Base-by-base conservation (phyloP, 257 asterid species). In the Hygrophila difformis region DNA sequence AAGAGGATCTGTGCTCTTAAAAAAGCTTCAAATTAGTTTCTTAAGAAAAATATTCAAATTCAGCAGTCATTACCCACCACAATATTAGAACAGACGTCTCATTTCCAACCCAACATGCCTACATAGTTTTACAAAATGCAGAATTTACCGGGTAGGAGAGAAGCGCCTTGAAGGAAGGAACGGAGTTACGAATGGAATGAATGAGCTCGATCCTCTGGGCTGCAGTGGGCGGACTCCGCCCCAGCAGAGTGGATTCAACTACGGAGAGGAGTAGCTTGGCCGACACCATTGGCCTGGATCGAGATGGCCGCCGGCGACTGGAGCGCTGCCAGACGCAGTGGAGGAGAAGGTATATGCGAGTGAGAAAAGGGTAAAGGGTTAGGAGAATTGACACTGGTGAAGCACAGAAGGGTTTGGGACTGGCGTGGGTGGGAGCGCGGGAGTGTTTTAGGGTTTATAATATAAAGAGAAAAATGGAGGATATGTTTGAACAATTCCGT, bases 121-220 rank as follows among this genome's bases (percentile, higher is more conserved):
- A 9, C 46, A 40, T 38, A 2, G 28, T 13, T 4, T n/a, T 5
- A 4, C 20, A 9, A 38, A 38, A 39, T 8, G 19, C 6, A 23
- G 22, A 47, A 33, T n/a, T 6, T 76, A 88, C 95, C 52, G 84
- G 80, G 64, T 70, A 88, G 47, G 87, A 71, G 54, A 88, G 81
- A 26, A 84, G 81, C 23, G 82, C 45, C 17, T 69, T 78, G 62
- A 85, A 71, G 54, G 86, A 63, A 13, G 91, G 81, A 24, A 75
- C 78, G 26, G 80, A 77, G 28, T 56, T 69, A 43, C 94, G 96
- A 66, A 89, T 53, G 68, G 93, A 83, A 63, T 79, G 96, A 50
- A 82, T 49, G 64, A 89, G 88, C 60, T 85, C 88, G 26, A 89
- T 66, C 60, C 94, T 73, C 69, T 85, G 83, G 20, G 91, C 64